Conservation (phyloP, 2,329 filamentous ascomycete genomes). For the Xylaria sp. region DNA sequence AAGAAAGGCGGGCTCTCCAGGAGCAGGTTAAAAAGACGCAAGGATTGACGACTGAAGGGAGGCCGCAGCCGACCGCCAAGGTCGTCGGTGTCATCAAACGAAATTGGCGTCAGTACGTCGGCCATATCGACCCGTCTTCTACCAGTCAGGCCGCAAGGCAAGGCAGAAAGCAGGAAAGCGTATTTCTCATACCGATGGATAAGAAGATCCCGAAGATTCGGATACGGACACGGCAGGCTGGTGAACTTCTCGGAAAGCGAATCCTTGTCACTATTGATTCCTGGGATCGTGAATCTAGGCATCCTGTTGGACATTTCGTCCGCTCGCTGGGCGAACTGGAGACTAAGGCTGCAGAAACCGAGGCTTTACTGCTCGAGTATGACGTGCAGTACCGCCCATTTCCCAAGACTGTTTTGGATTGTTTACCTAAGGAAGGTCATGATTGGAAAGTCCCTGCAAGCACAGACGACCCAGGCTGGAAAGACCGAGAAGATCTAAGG, state of each 20-base stretch:
- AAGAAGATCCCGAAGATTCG: constrained; percentile 97
- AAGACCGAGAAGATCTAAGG: constrained; percentile 83
- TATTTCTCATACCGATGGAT: constrained; percentile 98
- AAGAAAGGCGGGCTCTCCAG: constrained; percentile 85
- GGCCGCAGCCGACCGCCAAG: constrained; percentile 87
- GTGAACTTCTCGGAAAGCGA: constrained; percentile 88
- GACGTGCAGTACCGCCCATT: constrained; percentile 98
- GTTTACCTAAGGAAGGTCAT: constrained; percentile 89
- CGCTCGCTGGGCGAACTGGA: constrained; percentile 93
- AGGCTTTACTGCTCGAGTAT: constrained; percentile 92
- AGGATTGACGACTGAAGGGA: constrained; percentile 77
- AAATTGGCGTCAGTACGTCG: constrained; percentile 98
- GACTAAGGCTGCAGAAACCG: constrained; percentile 97
- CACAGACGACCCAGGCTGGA: constrained; percentile 86
- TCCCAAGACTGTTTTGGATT: constrained; percentile 94
- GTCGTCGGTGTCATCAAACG: constrained; percentile 93
- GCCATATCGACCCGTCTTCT: constrained; percentile 90
- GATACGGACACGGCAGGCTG: constrained; percentile 88
- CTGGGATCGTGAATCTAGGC: constrained; percentile 93
- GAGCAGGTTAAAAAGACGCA: constrained; percentile 92
- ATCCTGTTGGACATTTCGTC: constrained; percentile 93
- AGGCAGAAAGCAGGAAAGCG: constrained; percentile 86
- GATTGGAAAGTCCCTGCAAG: constrained; percentile 91
- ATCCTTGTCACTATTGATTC: constrained; percentile 93
- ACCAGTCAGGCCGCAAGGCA: constrained; percentile 78